A percentile compares a stretch with the other conserved stretches of the same genome.
phyloP scores from a whole-genome alignment of 2,329 filamentous ascomycete genomes.

The Gnomoniopsis smithogilvyi region DNA sequence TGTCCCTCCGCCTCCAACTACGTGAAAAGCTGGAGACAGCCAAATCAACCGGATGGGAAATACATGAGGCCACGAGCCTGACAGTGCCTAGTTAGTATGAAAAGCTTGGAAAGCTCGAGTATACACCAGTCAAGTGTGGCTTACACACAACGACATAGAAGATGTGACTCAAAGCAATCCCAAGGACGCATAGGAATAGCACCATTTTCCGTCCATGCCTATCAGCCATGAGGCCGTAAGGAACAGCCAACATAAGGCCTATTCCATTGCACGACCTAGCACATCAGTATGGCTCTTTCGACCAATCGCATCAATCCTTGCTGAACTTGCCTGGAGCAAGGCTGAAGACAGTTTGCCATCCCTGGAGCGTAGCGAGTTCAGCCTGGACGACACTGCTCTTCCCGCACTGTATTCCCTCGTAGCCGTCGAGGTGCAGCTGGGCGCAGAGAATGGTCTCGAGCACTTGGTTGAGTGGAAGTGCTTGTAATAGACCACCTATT shows the following conservation, averaged over 20 bases:
- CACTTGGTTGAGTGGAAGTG: not conserved
- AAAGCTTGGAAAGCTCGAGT: not conserved
- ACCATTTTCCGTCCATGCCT: not conserved
- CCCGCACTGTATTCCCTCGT: not conserved
- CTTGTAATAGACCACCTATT: not conserved
- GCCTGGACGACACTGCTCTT: not conserved
- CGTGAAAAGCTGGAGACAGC: not conserved
- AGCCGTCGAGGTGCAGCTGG: not conserved
- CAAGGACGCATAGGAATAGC: not conserved
- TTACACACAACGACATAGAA: not conserved
- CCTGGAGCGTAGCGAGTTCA: not conserved
- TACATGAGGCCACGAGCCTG: not conserved
- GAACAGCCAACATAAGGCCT: not conserved
- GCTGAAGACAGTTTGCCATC: not conserved
- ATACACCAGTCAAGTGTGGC: not conserved
- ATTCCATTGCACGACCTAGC: not conserved
- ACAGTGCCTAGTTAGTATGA: not conserved
- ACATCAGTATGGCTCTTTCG: not conserved
- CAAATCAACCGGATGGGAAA: not conserved
- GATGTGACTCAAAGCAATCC: not conserved
- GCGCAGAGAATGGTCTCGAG: not conserved
- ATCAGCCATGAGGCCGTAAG: not conserved
- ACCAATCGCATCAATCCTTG: not conserved
- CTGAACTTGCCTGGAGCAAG: not conserved
- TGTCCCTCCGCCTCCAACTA: not conserved